Evolutionary conservation across 2,329 filamentous ascomycete genomes (phyloP).

Genomic region (Trichocomaceae sp.): DNA sequence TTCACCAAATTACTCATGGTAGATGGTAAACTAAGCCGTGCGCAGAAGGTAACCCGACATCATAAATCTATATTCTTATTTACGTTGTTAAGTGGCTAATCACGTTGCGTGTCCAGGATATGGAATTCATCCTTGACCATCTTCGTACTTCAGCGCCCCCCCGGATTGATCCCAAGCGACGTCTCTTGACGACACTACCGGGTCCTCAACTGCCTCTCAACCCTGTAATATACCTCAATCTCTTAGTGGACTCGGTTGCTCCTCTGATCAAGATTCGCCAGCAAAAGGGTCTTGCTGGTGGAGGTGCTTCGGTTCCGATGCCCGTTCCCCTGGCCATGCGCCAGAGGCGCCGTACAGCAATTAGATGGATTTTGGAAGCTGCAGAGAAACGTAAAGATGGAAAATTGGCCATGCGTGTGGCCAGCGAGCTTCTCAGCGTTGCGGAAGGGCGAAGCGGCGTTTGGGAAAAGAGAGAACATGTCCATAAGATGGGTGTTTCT

Average conservation of each 20-base stretch:
- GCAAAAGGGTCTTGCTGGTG: conserved; percentile 72
- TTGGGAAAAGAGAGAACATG: conserved; percentile 71
- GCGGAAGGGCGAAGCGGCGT: conserved; percentile 76
- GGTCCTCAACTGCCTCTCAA: conserved; percentile 76
- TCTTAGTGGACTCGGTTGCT: conserved; percentile 87
- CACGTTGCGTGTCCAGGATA: conserved; percentile 55
- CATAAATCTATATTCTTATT: background rate
- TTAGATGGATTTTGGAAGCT: conserved; percentile 84
- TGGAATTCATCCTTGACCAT: conserved; percentile 71
- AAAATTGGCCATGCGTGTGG: conserved; percentile 70
- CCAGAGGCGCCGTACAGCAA: conserved; percentile 69
- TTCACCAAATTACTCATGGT: conserved; percentile 86
- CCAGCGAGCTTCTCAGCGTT: conserved; percentile 78
- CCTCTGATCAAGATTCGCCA: conserved; percentile 75
- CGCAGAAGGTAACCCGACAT: conserved; percentile 63
- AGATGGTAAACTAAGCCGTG: conserved; percentile 80
- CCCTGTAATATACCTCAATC: conserved; percentile 79
- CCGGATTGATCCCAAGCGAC: conserved; percentile 60
- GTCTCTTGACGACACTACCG: conserved; percentile 62
- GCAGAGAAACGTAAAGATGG: conserved; percentile 69
- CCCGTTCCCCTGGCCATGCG: conserved; percentile 69
- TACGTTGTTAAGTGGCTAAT: background rate
- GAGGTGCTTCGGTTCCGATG: conserved; percentile 75
- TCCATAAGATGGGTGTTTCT: conserved; percentile 76
- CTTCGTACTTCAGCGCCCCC: conserved; percentile 81